These are phyloP conservation scores for Lentinula guzmanii DNA, from an alignment of 768 basidiomycete genomes.

Conservation along the genomic window DNA sequence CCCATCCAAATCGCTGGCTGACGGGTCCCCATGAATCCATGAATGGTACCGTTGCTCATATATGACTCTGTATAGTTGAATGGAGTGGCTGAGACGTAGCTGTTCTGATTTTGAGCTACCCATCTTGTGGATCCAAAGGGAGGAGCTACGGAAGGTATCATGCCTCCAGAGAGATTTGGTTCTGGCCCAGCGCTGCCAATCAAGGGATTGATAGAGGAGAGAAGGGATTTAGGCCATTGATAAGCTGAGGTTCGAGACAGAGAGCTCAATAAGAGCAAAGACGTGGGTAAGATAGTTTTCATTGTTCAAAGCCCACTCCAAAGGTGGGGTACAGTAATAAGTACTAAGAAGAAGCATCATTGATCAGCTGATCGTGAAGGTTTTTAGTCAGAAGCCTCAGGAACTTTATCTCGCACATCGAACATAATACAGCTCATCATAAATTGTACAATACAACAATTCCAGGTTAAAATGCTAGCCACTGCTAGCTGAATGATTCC, in stretches of 20 bases:
- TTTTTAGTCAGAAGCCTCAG: no score
- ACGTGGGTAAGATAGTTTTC: not conserved
- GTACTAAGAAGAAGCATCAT: not conserved
- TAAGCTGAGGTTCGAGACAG: not conserved
- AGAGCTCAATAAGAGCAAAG: not conserved
- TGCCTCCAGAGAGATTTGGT: constrained; percentile 41
- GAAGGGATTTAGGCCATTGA: constrained; percentile 1
- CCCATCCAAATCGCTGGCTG: constrained; percentile 92
- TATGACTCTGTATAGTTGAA: constrained; percentile 52
- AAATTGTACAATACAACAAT: no score
- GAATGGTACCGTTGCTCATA: constrained; percentile 28
- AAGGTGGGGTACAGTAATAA: not conserved
- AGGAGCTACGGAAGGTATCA: constrained; percentile 67
- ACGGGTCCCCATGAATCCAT: constrained; percentile 76
- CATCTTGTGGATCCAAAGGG: constrained; percentile 86
- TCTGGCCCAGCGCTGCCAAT: constrained; percentile 4
- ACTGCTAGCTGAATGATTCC: no score
- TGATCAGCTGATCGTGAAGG: not conserved
- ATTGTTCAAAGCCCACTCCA: not conserved
- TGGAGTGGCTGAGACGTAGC: constrained; percentile 69
- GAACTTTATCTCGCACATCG: no score
- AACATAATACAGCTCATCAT: no score
- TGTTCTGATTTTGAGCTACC: constrained; percentile 75
- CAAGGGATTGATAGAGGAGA: not conserved
- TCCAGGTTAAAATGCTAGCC: no score